Evolutionary conservation across 352 stramenopile species (phyloP).

Genomic region (Phytophthora capsici): DNA sequence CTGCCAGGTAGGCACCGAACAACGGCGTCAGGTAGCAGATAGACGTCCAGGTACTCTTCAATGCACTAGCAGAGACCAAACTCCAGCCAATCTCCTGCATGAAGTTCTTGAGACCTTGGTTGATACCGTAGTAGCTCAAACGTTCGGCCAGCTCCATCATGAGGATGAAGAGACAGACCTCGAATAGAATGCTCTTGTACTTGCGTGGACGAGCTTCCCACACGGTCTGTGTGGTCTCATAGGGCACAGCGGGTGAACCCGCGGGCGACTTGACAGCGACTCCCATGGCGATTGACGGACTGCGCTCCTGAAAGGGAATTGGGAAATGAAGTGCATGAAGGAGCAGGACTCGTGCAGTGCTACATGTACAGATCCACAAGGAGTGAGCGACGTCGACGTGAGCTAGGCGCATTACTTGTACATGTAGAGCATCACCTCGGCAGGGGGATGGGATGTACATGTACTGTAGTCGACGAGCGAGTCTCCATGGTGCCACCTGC

Average conservation of each 20-base stretch:
- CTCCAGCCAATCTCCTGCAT: constrained; percentile 75
- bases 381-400: background rate
- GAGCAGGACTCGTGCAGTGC: constrained; percentile 4
- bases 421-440: too few relatives aligned
- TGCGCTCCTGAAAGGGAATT: constrained; percentile 17
- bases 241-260: constrained; percentile 25
- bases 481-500: background rate
- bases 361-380: constrained; percentile 10
- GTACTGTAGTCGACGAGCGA: background rate
- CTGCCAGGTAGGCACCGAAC: constrained; percentile 67
- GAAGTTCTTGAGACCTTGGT: constrained; percentile 87
- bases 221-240: constrained; percentile 33
- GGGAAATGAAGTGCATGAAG: constrained; percentile 29
- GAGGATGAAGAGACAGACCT: constrained; percentile 59
- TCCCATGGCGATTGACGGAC: constrained; percentile 20
- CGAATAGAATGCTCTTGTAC: constrained; percentile 66
- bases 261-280: constrained; percentile 34
- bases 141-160: constrained; percentile 35
- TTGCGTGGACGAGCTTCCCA: constrained; percentile 59
- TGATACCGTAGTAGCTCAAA: constrained; percentile 85
- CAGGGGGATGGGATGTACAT: too few relatives aligned
- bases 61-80: constrained; percentile 53
- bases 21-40: constrained; percentile 70
- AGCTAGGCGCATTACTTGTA: background rate
- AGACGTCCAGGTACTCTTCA: constrained; percentile 59